A percentile compares a stretch with the other conserved stretches of the same genome.
phyloP scores from a whole-genome alignment of 208 protist genomes.

The Vickermania spadyakhi region DNA sequence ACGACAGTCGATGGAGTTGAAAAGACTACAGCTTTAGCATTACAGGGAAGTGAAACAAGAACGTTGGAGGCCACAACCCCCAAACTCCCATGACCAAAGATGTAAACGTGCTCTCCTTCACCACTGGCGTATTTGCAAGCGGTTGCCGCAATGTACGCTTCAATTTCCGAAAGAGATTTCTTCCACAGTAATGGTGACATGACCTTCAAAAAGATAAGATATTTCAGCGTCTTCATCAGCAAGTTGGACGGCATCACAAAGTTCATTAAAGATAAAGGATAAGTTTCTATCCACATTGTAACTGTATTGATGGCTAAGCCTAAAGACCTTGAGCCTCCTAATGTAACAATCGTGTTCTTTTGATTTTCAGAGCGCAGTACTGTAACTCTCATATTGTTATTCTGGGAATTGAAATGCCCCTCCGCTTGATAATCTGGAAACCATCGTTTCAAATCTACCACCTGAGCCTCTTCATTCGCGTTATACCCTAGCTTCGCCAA shows the following conservation, averaged over 20 bases:
- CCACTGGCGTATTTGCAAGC: not conserved
- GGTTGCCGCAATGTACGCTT: not conserved
- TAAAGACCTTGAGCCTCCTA: constrained; percentile 20
- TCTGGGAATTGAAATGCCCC: not conserved
- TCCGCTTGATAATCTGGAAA: constrained; percentile 35
- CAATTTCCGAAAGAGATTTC: constrained; percentile 5
- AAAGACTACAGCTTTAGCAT: constrained; percentile 6
- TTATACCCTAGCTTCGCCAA: constrained; percentile 55
- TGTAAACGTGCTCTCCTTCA: constrained; percentile 7
- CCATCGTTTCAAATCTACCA: constrained; percentile 31
- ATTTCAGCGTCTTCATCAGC: constrained; percentile 19
- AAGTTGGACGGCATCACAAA: constrained; percentile 37
- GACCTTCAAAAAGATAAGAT: constrained; percentile 22
- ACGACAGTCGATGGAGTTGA: not conserved
- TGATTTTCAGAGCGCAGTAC: constrained; percentile 11
- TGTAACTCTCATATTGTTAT: constrained; percentile 13
- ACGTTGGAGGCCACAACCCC: constrained; percentile 3
- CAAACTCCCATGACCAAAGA: constrained; percentile 14
- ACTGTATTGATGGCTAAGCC: constrained; percentile 32
- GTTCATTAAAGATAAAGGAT: constrained; percentile 34
- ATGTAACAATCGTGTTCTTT: constrained; percentile 18
- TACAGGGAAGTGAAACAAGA: not conserved
- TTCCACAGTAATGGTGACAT: constrained; percentile 36
- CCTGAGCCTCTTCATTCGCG: constrained; percentile 10
- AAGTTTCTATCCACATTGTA: constrained; percentile 44